A percentile compares a stretch with the other conserved stretches of the same genome.
These are phyloP conservation scores for Castanospermum australe DNA, from an alignment of 306 rosid species.

Conservation along the genomic window DNA sequence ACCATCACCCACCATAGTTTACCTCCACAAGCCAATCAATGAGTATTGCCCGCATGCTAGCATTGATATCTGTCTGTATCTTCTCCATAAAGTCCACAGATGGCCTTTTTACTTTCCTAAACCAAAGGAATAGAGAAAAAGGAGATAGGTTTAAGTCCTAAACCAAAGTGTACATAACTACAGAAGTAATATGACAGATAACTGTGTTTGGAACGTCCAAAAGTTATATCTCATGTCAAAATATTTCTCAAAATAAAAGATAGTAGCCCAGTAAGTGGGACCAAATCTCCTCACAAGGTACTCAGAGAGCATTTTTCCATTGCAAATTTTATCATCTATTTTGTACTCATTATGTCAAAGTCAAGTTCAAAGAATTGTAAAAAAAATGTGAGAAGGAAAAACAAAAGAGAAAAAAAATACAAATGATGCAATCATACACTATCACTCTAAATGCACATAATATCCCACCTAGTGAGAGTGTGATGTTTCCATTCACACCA, in stretches of 20 bases:
- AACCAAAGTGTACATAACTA: background rate
- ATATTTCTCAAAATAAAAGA: conserved; percentile 3
- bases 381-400: background rate
- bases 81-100: conserved; percentile 73
- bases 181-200: background rate
- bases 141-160: background rate
- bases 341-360: background rate
- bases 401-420: background rate
- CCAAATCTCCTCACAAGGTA: background rate
- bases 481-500: background rate
- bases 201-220: background rate
- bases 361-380: background rate
- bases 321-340: conserved; percentile 5
- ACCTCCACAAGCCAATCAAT: conserved; percentile 95
- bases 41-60: conserved; percentile 78
- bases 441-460: background rate
- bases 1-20: conserved; percentile 35
- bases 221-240: background rate
- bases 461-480: background rate
- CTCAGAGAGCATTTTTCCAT: background rate
- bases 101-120: conserved; percentile 73
- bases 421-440: background rate
- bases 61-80: conserved; percentile 70
- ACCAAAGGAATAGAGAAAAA: background rate
- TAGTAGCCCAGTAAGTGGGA: background rate